A percentile compares a stretch with the other conserved stretches of the same genome.
phyloP scores from a whole-genome alignment of 139 green algal species.

The Micromonas pusilla region DNA sequence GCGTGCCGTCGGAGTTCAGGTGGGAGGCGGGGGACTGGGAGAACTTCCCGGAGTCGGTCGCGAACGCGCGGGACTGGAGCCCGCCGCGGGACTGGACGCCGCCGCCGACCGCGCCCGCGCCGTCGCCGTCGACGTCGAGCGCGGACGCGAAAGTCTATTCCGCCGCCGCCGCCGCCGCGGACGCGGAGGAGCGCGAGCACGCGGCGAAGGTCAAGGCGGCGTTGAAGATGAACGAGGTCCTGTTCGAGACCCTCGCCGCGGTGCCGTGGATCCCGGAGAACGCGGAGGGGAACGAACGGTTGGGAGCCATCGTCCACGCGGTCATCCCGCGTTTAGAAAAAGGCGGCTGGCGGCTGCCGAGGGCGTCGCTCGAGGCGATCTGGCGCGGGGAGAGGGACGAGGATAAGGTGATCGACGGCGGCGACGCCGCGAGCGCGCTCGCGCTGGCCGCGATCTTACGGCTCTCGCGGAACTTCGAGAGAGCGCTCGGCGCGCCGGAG shows the following conservation, averaged over 20 bases:
- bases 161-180: not conserved
- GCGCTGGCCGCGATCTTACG: not conserved
- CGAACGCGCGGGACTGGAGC: not conserved
- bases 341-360: not conserved
- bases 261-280: constrained; percentile 8
- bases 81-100: not conserved
- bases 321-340: not conserved
- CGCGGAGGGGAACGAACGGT: not conserved
- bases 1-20: not conserved
- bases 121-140: not conserved
- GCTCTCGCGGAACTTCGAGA: not conserved
- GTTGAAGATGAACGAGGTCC: not conserved
- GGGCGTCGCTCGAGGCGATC: not conserved
- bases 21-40: constrained; percentile 8
- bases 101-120: not conserved
- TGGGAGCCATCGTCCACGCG: not conserved
- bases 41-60: not conserved
- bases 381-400: constrained; percentile 14
- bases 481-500: not conserved
- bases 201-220: not conserved
- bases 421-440: not conserved
- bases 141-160: not conserved
- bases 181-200: not conserved
- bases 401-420: not conserved
- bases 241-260: constrained; percentile 16